phyloP scores from a whole-genome alignment of 208 protist species.

The Leishmania guyanensis region DNA sequence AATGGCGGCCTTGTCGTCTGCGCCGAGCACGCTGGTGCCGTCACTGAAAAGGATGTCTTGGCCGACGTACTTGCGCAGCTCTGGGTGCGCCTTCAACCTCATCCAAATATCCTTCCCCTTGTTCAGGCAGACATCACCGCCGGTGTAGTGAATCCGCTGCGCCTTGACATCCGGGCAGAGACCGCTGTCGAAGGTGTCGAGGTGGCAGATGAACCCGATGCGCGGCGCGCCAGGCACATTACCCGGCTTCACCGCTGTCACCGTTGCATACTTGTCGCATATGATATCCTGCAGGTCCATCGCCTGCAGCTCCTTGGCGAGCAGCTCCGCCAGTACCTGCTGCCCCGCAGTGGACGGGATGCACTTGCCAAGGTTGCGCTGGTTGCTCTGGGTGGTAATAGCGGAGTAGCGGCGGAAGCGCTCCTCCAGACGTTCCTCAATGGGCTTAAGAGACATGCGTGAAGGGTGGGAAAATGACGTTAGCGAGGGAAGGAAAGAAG shows the following conservation, averaged over 20 bases:
- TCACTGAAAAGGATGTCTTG: slow-evolving; percentile 89
- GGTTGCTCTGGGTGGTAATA: slow-evolving; percentile 73
- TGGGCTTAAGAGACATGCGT: slow-evolving; percentile 26
- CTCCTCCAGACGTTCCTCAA: slow-evolving; percentile 63
- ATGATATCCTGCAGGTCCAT: slow-evolving; percentile 49
- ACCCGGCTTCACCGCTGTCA: slow-evolving; percentile 79
- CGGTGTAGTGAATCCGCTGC: slow-evolving; percentile 68
- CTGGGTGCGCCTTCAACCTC: slow-evolving; percentile 64
- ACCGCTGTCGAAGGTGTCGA: slow-evolving; percentile 84
- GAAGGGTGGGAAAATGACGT: no score
- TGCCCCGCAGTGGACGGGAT: slow-evolving; percentile 79
- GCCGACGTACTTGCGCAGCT: slow-evolving; percentile 67
- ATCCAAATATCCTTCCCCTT: slow-evolving; percentile 70
- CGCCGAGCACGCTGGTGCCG: slow-evolving; percentile 87
- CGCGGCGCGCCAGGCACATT: slow-evolving; percentile 54
- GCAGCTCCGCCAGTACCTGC: slow-evolving; percentile 80
- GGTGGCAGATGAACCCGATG: slow-evolving; percentile 86
- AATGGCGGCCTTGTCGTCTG: slow-evolving; percentile 87
- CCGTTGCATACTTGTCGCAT: slow-evolving; percentile 74
- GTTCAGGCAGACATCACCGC: slow-evolving; percentile 82
- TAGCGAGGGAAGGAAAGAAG: background rate
- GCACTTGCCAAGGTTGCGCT: slow-evolving; percentile 55
- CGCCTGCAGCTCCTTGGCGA: slow-evolving; percentile 65
- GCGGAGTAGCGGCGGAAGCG: slow-evolving; percentile 84
- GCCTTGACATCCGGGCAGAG: slow-evolving; percentile 73